Percentiles rank a stretch among this genome's conserved stretches.
phyloP scores from a whole-genome alignment of 257 asterid species.

The Lycium ferocissimum region DNA sequence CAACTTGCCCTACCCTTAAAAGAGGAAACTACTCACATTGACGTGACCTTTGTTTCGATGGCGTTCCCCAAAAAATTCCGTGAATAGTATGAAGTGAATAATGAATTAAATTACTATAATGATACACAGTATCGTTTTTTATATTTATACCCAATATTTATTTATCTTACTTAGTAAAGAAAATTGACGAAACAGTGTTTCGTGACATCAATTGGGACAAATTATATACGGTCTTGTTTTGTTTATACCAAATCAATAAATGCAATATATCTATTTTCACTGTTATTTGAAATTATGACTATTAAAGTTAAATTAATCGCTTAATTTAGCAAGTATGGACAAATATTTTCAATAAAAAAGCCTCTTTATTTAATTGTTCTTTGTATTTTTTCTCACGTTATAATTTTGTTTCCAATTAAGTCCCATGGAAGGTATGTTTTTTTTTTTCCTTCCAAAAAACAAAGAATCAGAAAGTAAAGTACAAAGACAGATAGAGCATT shows the following conservation, averaged over 20 bases:
- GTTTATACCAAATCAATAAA: too few relatives aligned
- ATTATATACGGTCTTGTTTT: too few relatives aligned
- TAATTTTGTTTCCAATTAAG: not conserved
- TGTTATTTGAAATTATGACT: not conserved
- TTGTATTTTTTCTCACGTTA: not conserved
- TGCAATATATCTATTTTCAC: not conserved
- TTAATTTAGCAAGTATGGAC: not conserved
- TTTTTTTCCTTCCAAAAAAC: too few relatives aligned
- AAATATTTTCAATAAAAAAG: not conserved
- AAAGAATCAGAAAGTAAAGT: not conserved
- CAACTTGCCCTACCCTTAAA: not conserved
- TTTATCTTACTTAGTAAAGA: not conserved
- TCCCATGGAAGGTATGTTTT: not conserved
- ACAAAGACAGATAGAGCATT: not conserved
- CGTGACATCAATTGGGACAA: too few relatives aligned
- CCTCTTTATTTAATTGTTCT: not conserved
- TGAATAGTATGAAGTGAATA: not conserved
- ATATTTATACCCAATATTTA: not conserved
- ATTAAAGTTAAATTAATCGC: not conserved
- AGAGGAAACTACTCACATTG: too few relatives aligned
- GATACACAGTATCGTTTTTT: not conserved
- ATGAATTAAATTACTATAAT: not conserved
- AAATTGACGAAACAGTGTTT: too few relatives aligned
- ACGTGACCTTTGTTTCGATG: not conserved
- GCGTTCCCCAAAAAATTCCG: not conserved